Evolutionary conservation across 441 rosid genomes (phyloP).

Genomic region (Pelargonium myrrhifolium): DNA sequence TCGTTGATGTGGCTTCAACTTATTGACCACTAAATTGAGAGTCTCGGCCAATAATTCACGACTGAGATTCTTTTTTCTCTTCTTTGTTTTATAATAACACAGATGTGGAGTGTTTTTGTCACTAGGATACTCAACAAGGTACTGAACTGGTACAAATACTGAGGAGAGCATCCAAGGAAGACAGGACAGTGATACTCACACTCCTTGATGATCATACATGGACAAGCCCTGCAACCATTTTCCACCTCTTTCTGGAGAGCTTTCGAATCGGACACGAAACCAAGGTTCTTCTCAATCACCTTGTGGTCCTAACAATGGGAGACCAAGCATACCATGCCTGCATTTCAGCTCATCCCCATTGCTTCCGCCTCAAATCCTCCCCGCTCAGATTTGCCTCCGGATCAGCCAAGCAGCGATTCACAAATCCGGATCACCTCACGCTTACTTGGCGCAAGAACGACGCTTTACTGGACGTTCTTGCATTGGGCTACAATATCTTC

Average conservation of each 20-base stretch:
- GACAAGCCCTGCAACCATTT: constrained; percentile 30
- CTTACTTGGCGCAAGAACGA: constrained; percentile 18
- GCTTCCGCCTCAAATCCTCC: constrained; percentile 23
- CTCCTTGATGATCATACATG: constrained; percentile 28
- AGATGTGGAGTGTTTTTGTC: too few species aligned
- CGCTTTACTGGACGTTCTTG: constrained; percentile 21
- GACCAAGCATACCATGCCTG: constrained; percentile 30
- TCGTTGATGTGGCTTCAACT: too few species aligned
- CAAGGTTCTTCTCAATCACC: constrained; percentile 32
- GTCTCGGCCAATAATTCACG: too few species aligned
- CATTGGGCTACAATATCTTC: constrained; percentile 32
- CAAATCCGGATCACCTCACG: constrained; percentile 15
- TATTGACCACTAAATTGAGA: too few species aligned
- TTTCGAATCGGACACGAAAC: constrained; percentile 30
- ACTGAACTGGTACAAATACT: constrained; percentile 20
- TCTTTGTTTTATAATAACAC: too few species aligned
- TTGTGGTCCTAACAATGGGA: constrained; percentile 36
- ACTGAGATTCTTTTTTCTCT: too few species aligned
- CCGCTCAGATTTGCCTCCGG: background rate
- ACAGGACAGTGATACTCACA: constrained; percentile 35
- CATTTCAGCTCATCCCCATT: constrained; percentile 27
- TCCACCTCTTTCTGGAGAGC: constrained; percentile 44
- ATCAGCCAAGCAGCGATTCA: background rate
- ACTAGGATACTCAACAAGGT: too few species aligned
- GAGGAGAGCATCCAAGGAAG: constrained; percentile 27